Conservation (phyloP, 1,139 yeast species). For the Yamadazyma dendronema region DNA sequence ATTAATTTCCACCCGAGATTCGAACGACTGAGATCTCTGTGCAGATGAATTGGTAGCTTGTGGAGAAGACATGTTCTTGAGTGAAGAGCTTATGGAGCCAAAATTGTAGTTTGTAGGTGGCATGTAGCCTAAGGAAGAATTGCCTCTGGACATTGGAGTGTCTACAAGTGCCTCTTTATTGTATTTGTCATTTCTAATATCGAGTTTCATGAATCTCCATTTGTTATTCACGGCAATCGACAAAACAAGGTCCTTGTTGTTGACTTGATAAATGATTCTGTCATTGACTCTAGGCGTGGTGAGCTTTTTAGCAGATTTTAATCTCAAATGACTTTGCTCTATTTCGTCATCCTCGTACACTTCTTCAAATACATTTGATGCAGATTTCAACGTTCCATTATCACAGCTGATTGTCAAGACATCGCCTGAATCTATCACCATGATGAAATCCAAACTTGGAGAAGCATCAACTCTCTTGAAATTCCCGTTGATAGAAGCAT, state of each 20-base stretch:
- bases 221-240: conserved; percentile 64
- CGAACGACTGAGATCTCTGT: not conserved
- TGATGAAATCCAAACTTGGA: conserved; percentile 29
- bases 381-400: conserved; percentile 37
- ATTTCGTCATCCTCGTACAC: conserved; percentile 20
- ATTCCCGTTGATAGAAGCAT: conserved; percentile 35
- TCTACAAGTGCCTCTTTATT: conserved; percentile 23
- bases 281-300: conserved; percentile 75
- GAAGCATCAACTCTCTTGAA: conserved; percentile 25
- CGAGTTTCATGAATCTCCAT: conserved; percentile 59
- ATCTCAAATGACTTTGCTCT: conserved; percentile 16
- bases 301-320: conserved; percentile 54
- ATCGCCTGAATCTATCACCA: conserved; percentile 44
- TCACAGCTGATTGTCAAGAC: conserved; percentile 47
- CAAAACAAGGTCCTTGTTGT: conserved; percentile 53
- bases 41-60: not conserved
- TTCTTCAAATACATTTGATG: conserved; percentile 23
- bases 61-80: not conserved
- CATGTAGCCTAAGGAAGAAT: conserved; percentile 4
- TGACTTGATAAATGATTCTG: conserved; percentile 58
- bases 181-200: conserved; percentile 46
- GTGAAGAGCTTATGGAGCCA: not conserved
- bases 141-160: conserved; percentile 11
- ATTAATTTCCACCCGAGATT: conserved; percentile 11
- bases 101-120: not conserved